These are phyloP conservation scores for Hortaea werneckii DNA, from an alignment of 2,329 filamentous ascomycete genomes.

Conservation along the genomic window DNA sequence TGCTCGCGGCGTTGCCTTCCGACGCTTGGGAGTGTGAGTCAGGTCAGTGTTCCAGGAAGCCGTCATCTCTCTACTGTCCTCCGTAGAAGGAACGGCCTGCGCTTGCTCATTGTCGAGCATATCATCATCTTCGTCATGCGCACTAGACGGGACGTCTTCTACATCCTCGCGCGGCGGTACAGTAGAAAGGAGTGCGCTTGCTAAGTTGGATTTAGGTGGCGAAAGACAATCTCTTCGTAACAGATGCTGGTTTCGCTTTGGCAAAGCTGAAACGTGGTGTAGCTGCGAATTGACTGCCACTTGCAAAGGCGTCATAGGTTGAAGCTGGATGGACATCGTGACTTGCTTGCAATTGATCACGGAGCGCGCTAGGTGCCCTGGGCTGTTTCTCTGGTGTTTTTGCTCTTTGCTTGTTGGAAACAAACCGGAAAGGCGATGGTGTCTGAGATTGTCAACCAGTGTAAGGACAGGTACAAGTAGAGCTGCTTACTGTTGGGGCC, in stretches of 20 bases:
- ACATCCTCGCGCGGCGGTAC: conserved; percentile 15
- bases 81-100: conserved; percentile 8
- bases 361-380: no score
- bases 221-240: conserved; percentile 2
- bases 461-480: no score
- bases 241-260: conserved; percentile 2
- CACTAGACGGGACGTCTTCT: conserved; percentile 11
- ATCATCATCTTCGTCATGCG: conserved; percentile 14
- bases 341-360: no score
- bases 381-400: no score
- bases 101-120: conserved; percentile 17
- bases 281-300: conserved; percentile 16
- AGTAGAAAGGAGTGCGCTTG: conserved; percentile 9
- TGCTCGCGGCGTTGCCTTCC: conserved; percentile 4
- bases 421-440: conserved; percentile 20
- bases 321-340: no score
- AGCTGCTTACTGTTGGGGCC: no score
- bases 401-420: not conserved
- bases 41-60: conserved; percentile 6
- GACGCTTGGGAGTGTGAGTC: conserved; percentile 21
- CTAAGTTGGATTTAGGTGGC: conserved; percentile 7
- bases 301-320: no score
- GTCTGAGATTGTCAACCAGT: conserved; percentile 7
- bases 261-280: conserved; percentile 16
- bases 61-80: conserved; percentile 1